Percentiles rank a stretch among this genome's conserved stretches.
phyloP scores from a whole-genome alignment of 768 basidiomycete genomes.

The Leccinum rimulosum region DNA sequence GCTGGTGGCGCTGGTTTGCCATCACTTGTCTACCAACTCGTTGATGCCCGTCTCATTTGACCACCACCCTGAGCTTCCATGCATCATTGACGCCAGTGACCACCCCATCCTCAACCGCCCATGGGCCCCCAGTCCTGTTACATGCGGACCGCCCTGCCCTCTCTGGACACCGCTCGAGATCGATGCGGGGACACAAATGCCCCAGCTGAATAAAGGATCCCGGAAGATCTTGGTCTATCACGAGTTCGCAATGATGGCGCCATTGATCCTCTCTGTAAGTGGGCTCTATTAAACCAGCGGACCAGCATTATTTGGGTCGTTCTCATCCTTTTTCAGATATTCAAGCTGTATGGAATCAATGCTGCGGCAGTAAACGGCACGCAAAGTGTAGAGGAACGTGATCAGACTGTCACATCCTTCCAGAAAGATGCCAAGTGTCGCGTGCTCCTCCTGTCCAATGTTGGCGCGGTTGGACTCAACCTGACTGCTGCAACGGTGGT shows the following conservation, averaged over 20 bases:
- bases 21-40: conserved; percentile 2
- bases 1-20: conserved; percentile 3
- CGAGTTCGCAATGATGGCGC: conserved; percentile 9
- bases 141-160: not conserved
- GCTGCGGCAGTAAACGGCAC: conserved; percentile 7
- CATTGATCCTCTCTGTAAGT: conserved; percentile 6
- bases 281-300: not conserved
- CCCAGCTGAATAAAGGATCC: not conserved
- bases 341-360: not conserved
- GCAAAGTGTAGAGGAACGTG: not conserved
- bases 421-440: not conserved
- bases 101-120: not conserved
- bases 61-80: not conserved
- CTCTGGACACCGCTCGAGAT: conserved; percentile 6
- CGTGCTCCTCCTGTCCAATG: conserved; percentile 4
- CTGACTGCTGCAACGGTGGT: conserved; percentile 4
- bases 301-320: not conserved
- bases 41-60: not conserved
- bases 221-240: conserved; percentile 6
- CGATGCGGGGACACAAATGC: not conserved
- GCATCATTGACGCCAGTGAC: not conserved
- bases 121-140: not conserved
- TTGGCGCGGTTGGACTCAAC: conserved; percentile 2
- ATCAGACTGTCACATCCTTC: not conserved
- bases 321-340: not conserved